Conservation (phyloP, 805 yeast genomes). For the Hanseniaspora opuntiae region DNA sequence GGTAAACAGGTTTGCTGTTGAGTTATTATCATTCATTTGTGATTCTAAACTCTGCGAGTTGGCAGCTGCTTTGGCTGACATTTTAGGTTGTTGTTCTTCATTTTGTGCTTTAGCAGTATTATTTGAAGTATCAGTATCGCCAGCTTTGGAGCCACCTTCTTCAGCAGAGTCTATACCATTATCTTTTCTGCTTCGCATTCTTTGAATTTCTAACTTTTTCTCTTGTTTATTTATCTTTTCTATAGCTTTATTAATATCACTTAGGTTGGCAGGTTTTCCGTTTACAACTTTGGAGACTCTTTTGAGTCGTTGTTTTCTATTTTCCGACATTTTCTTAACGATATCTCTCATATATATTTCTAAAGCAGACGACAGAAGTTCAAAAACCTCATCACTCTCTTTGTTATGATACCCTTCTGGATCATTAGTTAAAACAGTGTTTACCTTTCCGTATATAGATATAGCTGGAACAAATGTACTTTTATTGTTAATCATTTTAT, state of each 20-base stretch:
- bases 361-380: constrained; percentile 1
- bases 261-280: constrained; percentile 8
- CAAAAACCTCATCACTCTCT: constrained; percentile 11
- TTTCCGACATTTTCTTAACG: constrained; percentile 8
- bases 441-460: constrained; percentile 4
- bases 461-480: constrained; percentile 5
- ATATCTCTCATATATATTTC: constrained; percentile 11
- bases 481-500: neutral
- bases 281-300: constrained; percentile 7
- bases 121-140: neutral
- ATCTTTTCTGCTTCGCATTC: constrained; percentile 10
- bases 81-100: neutral
- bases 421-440: constrained; percentile 6
- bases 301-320: constrained; percentile 6
- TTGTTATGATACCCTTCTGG: constrained; percentile 10
- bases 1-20: constrained; percentile 12
- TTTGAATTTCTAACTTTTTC: constrained; percentile 2
- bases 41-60: neutral
- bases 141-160: neutral
- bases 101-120: neutral
- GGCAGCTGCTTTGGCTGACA: neutral
- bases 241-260: constrained; percentile 1
- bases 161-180: constrained; percentile 3
- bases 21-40: constrained; percentile 7
- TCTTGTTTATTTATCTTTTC: constrained; percentile 10